Conservation (phyloP, 2,329 filamentous ascomycete genomes). For the Botrytis fragariae region DNA sequence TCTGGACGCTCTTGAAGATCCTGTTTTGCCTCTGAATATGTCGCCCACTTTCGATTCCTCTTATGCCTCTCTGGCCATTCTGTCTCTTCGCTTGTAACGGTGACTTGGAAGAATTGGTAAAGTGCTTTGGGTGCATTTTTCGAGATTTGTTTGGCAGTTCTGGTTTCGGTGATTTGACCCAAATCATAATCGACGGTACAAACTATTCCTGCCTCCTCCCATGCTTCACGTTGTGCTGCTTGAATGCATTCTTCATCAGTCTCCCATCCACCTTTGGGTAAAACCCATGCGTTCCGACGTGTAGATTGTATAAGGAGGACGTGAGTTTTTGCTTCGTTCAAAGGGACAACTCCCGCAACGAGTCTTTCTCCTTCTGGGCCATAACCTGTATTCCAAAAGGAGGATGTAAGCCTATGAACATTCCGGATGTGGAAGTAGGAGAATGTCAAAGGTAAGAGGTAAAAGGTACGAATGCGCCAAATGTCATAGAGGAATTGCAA, state of each 20-base stretch:
- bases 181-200: conserved; percentile 83
- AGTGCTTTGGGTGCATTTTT: conserved; percentile 60
- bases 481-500: conserved; percentile 23
- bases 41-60: conserved; percentile 86
- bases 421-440: conserved; percentile 5
- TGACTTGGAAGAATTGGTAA: conserved; percentile 83
- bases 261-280: conserved; percentile 98
- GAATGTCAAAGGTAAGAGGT: neutral
- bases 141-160: conserved; percentile 71
- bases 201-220: conserved; percentile 95
- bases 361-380: conserved; percentile 88
- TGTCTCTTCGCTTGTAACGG: conserved; percentile 78
- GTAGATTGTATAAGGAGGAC: conserved; percentile 94
- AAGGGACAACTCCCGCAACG: conserved; percentile 89
- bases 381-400: conserved; percentile 65
- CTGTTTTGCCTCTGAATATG: conserved; percentile 76
- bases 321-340: conserved; percentile 80
- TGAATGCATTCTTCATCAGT: conserved; percentile 84
- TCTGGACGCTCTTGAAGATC: conserved; percentile 78
- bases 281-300: conserved; percentile 87
- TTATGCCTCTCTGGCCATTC: conserved; percentile 96
- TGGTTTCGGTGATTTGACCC: conserved; percentile 80
- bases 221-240: conserved; percentile 86
- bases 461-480: conserved; percentile 9
- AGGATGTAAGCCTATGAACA: conserved; percentile 34